Evolutionary conservation across 2,329 filamentous ascomycete species (phyloP).

Genomic region (Fusarium chlamydosporum): DNA sequence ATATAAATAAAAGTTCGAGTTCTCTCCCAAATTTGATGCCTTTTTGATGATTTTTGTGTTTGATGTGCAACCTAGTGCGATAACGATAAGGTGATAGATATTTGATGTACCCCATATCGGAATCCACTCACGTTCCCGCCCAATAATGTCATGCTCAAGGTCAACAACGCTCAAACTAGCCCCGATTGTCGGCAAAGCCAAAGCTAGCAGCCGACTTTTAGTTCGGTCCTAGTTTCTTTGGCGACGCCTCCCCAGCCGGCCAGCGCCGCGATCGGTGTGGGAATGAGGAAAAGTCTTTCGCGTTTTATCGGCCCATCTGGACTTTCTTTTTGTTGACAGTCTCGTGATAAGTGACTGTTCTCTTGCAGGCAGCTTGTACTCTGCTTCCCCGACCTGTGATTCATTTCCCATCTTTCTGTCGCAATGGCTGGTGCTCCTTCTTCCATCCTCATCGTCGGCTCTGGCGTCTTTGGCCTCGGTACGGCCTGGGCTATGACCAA

Average conservation of each 20-base stretch:
- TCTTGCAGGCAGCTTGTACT: constrained; percentile 16
- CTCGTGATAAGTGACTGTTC: constrained; percentile 30
- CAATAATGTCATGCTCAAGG: constrained; percentile 19
- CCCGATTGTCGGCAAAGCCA: constrained; percentile 44
- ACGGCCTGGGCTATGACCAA: constrained; percentile 77
- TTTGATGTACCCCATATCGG: neutral
- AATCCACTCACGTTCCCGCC: constrained; percentile 22
- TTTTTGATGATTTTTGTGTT: constrained; percentile 20
- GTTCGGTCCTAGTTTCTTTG: constrained; percentile 18
- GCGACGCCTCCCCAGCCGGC: constrained; percentile 26
- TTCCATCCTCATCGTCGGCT: constrained; percentile 77
- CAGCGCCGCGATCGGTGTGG: constrained; percentile 49
- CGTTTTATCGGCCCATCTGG: constrained; percentile 29
- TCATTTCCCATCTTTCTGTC: constrained; percentile 16
- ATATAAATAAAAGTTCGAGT: constrained; percentile 41
- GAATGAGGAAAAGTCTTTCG: constrained; percentile 43
- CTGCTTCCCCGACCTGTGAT: constrained; percentile 23
- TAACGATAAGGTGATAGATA: neutral
- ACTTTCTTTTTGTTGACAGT: constrained; percentile 28
- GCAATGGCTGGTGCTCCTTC: constrained; percentile 56
- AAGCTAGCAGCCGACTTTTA: constrained; percentile 35
- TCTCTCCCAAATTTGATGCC: constrained; percentile 19
- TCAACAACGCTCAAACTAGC: constrained; percentile 19
- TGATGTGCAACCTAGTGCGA: neutral
- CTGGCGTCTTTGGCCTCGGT: constrained; percentile 73